These are phyloP conservation scores for Polyporus arcularius DNA, from an alignment of 768 basidiomycete species.

Conservation along the genomic window DNA sequence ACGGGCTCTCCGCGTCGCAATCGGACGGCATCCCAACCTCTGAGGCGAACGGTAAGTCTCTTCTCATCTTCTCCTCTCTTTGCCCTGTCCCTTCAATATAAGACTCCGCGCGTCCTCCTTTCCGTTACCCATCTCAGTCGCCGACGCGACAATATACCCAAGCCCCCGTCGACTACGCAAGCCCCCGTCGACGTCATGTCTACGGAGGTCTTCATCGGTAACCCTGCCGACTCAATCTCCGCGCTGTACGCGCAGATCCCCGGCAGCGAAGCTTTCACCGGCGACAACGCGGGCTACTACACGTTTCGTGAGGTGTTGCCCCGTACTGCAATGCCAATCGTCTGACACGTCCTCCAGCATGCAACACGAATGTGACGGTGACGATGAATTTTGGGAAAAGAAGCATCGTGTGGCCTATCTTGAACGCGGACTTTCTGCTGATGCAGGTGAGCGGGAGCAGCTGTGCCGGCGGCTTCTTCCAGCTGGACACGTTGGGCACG, in stretches of 20 bases:
- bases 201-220: no score
- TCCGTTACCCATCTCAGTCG: no score
- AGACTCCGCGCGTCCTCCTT: no score
- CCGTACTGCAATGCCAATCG: not conserved
- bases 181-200: no score
- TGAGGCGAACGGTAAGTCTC: no score
- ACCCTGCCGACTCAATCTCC: conserved; percentile 61
- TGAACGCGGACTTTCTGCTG: conserved; percentile 76
- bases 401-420: conserved; percentile 66
- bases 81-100: no score
- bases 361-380: conserved; percentile 63
- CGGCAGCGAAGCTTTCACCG: conserved; percentile 58
- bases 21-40: no score
- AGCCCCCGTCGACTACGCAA: no score
- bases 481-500: conserved; percentile 49
- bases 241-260: conserved; percentile 78
- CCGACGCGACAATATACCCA: no score
- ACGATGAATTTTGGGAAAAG: conserved; percentile 72
- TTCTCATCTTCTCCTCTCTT: no score
- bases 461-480: conserved; percentile 90
- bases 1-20: no score
- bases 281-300: conserved; percentile 78
- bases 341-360: conserved; percentile 51
- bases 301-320: conserved; percentile 70
- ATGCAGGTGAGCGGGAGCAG: conserved; percentile 49